Conservation (phyloP, 306 rosid genomes). For the Corylus avellana region DNA sequence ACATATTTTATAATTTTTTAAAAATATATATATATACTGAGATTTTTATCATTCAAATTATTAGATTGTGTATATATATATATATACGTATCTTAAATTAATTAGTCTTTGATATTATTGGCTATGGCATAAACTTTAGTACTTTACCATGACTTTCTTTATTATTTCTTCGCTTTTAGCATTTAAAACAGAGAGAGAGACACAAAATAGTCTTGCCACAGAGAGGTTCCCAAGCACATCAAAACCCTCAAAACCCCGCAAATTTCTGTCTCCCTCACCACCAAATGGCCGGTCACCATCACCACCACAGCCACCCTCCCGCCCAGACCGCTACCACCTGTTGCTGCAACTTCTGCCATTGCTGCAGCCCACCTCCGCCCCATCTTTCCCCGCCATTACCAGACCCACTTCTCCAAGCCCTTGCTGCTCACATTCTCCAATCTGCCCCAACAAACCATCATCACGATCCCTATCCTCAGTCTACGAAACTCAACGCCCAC, state of each 20-base stretch:
- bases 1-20: too few species aligned
- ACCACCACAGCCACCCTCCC: slow-evolving; percentile 30
- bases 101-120: too few species aligned
- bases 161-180: background rate
- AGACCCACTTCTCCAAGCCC: slow-evolving; percentile 58
- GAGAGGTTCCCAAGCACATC: background rate
- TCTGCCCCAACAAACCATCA: slow-evolving; percentile 26
- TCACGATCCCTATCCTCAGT: slow-evolving; percentile 13
- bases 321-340: slow-evolving; percentile 31
- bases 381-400: slow-evolving; percentile 28
- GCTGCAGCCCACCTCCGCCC: slow-evolving; percentile 32
- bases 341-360: slow-evolving; percentile 32
- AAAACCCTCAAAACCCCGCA: background rate
- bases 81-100: too few species aligned
- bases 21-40: too few species aligned
- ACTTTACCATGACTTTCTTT: too few species aligned
- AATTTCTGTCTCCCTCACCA: background rate
- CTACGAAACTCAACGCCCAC: slow-evolving; percentile 25
- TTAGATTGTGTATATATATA: too few species aligned
- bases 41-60: too few species aligned
- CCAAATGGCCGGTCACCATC: slow-evolving; percentile 63
- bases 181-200: background rate
- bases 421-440: slow-evolving; percentile 51
- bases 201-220: background rate
- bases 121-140: too few species aligned